Percentiles rank a stretch among this genome's conserved stretches.
Conservation (phyloP, 2,329 filamentous ascomycete genomes). For the Venturia carpophila region DNA sequence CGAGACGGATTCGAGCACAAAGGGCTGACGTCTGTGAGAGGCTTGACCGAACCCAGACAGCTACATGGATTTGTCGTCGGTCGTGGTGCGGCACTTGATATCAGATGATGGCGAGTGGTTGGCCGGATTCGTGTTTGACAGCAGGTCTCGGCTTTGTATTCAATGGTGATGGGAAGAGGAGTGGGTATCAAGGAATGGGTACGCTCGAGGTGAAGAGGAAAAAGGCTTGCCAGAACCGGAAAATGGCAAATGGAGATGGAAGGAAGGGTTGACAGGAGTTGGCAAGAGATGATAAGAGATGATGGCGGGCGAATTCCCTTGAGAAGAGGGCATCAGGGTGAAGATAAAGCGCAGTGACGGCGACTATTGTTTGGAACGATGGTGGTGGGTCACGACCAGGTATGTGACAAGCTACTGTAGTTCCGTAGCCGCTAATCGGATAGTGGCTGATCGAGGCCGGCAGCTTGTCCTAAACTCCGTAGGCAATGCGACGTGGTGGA, state of each 20-base stretch:
- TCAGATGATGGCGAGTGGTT: neutral
- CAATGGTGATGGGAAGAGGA: neutral
- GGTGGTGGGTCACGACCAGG: neutral
- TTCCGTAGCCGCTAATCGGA: neutral
- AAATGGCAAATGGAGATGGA: neutral
- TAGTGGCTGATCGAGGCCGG: neutral
- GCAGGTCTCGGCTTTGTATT: neutral
- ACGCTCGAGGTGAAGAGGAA: neutral
- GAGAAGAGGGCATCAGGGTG: conserved; percentile 6
- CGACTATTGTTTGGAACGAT: conserved; percentile 1
- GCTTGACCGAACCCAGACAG: neutral
- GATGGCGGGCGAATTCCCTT: neutral
- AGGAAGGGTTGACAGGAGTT: neutral
- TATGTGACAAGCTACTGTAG: conserved; percentile 1
- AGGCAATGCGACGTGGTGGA: too few species aligned
- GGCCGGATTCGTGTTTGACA: neutral
- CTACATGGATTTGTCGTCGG: neutral
- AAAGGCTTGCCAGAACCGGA: neutral
- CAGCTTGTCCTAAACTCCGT: neutral
- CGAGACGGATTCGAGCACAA: neutral
- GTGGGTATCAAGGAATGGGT: neutral
- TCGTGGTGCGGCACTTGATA: neutral
- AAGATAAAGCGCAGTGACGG: conserved; percentile 4
- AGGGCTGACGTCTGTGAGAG: neutral
- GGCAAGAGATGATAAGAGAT: neutral